These are phyloP conservation scores for Penicillium nordicum DNA, from an alignment of 2,329 filamentous ascomycete species.

Conservation along the genomic window DNA sequence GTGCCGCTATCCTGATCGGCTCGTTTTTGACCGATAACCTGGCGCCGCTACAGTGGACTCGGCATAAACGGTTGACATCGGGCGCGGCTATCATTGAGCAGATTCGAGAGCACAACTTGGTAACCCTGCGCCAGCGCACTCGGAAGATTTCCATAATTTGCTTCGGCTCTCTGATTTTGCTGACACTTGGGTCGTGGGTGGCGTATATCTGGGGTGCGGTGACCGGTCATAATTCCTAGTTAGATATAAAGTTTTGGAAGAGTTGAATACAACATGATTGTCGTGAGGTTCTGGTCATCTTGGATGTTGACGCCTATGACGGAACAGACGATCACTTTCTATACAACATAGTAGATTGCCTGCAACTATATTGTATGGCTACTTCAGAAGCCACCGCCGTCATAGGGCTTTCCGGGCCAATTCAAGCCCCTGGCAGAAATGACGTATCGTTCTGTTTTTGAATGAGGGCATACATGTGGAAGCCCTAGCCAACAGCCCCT, in stretches of 20 bases:
- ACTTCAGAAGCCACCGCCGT: conserved; percentile 4
- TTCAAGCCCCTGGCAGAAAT: neutral
- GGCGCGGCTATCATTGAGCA: conserved; percentile 45
- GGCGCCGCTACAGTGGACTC: conserved; percentile 55
- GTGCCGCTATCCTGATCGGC: conserved; percentile 38
- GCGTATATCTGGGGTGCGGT: conserved; percentile 61
- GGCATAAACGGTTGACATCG: conserved; percentile 50
- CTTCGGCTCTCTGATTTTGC: conserved; percentile 44
- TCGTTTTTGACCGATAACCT: conserved; percentile 45
- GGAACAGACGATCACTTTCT: neutral
- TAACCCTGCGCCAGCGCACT: conserved; percentile 38
- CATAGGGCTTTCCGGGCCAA: neutral
- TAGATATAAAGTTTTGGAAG: neutral
- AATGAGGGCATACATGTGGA: neutral
- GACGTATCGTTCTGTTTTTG: neutral
- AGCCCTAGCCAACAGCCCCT: neutral
- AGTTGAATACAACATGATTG: neutral
- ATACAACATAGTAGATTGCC: neutral
- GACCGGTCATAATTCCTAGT: conserved; percentile 48
- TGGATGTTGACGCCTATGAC: neutral
- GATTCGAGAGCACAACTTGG: conserved; percentile 44
- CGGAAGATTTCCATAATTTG: conserved; percentile 42
- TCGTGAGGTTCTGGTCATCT: neutral
- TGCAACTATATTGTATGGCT: neutral
- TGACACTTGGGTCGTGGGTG: conserved; percentile 49